Evolutionary conservation across 2,329 filamentous ascomycete species (phyloP).

Genomic region (Lithohypha guttulata): DNA sequence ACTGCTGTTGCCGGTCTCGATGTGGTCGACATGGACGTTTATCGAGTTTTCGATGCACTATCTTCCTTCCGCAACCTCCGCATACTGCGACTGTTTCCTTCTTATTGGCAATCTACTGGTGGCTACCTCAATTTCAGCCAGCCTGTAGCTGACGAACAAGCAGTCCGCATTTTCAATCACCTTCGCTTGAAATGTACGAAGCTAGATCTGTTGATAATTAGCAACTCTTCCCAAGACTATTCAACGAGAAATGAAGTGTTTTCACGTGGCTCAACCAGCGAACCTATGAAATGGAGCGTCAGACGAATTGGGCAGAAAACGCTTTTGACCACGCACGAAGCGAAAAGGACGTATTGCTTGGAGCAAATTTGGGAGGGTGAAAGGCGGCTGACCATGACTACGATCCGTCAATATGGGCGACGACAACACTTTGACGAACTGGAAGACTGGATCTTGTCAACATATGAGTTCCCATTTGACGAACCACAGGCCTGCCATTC

Average conservation of each 20-base stretch:
- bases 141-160: constrained; percentile 17
- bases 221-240: constrained; percentile 5
- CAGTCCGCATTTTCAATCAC: constrained; percentile 20
- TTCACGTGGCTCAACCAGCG: constrained; percentile 7
- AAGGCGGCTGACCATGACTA: constrained; percentile 13
- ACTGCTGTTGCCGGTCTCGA: constrained; percentile 21
- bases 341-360: constrained; percentile 17
- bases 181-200: constrained; percentile 14
- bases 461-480: constrained; percentile 8
- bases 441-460: constrained; percentile 4
- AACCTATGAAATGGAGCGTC: constrained; percentile 21
- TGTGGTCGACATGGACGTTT: constrained; percentile 21
- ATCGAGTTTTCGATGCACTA: constrained; percentile 17
- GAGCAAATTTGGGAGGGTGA: constrained; percentile 21
- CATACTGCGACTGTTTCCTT: constrained; percentile 20
- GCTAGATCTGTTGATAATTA: constrained; percentile 17
- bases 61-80: constrained; percentile 17
- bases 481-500: constrained; percentile 1
- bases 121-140: constrained; percentile 2
- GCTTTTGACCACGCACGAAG: constrained; percentile 19
- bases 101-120: constrained; percentile 12
- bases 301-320: constrained; percentile 15
- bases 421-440: constrained; percentile 7
- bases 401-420: background rate
- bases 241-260: background rate